A percentile compares a stretch with the other conserved stretches of the same genome.
These are phyloP conservation scores for Naganishia randhawae DNA, from an alignment of 768 basidiomycete genomes.

Conservation along the genomic window DNA sequence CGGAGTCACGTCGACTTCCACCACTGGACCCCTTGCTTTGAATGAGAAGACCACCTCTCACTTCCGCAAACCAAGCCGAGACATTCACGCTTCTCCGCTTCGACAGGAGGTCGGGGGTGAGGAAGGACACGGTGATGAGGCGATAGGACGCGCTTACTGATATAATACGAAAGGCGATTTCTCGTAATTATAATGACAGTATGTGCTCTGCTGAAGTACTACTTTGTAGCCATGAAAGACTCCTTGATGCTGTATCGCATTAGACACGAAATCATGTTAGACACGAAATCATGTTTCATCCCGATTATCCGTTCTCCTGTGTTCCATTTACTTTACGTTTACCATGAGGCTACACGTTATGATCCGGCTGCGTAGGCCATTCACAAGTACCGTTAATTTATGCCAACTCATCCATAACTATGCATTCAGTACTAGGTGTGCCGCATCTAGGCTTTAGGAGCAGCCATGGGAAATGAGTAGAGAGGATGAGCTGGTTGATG, in stretches of 20 bases:
- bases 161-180: not conserved
- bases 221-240: slow-evolving; percentile 5
- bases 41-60: slow-evolving; percentile 1
- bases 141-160: slow-evolving; percentile 1
- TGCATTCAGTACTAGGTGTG: too few species aligned
- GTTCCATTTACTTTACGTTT: not conserved
- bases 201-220: not conserved
- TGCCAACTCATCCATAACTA: too few species aligned
- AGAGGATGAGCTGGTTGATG: not conserved
- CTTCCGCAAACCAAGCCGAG: not conserved
- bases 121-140: not conserved
- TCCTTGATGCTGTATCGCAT: not conserved
- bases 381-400: not conserved
- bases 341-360: not conserved
- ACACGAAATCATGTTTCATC: not conserved
- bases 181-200: too few species aligned
- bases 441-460: not conserved
- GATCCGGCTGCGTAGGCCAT: not conserved
- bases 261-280: slow-evolving; percentile 15
- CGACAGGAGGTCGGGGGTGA: slow-evolving; percentile 4
- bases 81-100: slow-evolving; percentile 6
- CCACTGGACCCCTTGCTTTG: slow-evolving; percentile 7
- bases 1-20: slow-evolving; percentile 2
- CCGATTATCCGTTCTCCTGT: not conserved
- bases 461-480: not conserved